phyloP scores from a whole-genome alignment of 306 rosid species.

The Coriaria nepalensis region DNA sequence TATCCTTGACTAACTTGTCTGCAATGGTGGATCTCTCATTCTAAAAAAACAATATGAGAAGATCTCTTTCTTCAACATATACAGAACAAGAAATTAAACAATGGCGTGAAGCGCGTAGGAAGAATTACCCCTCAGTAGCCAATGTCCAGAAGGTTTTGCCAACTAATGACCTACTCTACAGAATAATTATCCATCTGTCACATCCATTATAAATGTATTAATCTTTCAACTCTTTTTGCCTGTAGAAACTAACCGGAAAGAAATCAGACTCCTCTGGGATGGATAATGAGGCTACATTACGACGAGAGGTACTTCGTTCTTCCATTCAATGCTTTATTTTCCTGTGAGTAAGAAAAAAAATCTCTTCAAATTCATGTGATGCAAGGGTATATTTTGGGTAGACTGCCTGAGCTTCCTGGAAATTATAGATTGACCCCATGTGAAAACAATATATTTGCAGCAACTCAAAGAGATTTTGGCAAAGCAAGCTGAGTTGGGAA shows the following conservation, averaged over 20 bases:
- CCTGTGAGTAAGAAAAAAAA: background rate
- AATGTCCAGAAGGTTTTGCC: conserved; percentile 43
- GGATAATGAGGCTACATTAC: conserved; percentile 36
- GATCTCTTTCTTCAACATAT: conserved; percentile 33
- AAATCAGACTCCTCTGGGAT: conserved; percentile 15
- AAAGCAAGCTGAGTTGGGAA: conserved; percentile 83
- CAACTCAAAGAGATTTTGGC: conserved; percentile 79
- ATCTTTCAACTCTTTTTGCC: conserved; percentile 14
- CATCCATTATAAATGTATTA: conserved; percentile 18
- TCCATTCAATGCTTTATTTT: background rate
- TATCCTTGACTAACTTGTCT: conserved; percentile 3
- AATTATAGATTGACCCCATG: background rate
- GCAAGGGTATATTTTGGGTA: too few relatives aligned
- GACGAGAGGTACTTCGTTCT: conserved; percentile 35
- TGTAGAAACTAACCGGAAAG: conserved; percentile 39
- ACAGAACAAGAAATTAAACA: conserved; percentile 60
- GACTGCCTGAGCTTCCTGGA: background rate
- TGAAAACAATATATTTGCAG: conserved; percentile 19
- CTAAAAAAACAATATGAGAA: conserved; percentile 18
- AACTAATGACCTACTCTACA: background rate
- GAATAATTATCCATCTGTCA: background rate
- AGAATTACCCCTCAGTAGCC: conserved; percentile 46
- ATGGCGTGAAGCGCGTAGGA: conserved; percentile 86
- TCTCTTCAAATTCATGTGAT: too few relatives aligned
- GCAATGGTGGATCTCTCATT: conserved; percentile 8